A percentile compares a stretch with the other conserved stretches of the same genome.
Evolutionary conservation across 208 protist genomes (phyloP).

Genomic region (Acanthamoeba sp.): DNA sequence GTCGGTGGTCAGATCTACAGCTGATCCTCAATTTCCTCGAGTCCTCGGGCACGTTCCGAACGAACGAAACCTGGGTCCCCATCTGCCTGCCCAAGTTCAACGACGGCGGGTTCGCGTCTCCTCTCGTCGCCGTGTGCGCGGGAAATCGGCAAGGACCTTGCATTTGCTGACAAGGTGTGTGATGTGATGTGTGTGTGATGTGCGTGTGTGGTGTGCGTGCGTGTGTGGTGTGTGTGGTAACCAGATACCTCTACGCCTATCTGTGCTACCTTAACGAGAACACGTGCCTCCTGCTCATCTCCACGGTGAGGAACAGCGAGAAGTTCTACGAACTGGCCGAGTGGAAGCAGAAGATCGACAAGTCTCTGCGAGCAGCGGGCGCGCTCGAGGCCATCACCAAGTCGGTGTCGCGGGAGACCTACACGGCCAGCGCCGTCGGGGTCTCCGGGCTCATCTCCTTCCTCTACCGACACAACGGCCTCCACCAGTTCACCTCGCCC

Average conservation of each 20-base stretch:
- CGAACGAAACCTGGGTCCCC: slow-evolving; percentile 15
- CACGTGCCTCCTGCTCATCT: slow-evolving; percentile 17
- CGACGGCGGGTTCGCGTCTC: slow-evolving; percentile 2
- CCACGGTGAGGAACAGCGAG: not conserved
- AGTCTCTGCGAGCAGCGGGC: slow-evolving; percentile 10
- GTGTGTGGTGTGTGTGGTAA: not conserved
- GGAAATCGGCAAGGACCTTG: no score
- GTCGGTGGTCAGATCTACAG: not conserved
- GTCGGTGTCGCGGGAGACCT: not conserved
- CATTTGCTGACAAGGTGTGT: no score
- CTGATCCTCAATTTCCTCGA: slow-evolving; percentile 27
- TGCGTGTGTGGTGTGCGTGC: not conserved
- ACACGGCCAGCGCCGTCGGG: not conserved
- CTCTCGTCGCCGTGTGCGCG: no score
- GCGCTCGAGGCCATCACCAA: not conserved
- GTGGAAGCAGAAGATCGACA: slow-evolving; percentile 32
- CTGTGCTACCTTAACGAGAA: slow-evolving; percentile 2
- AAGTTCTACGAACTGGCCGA: slow-evolving; percentile 43
- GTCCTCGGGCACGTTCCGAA: slow-evolving; percentile 18
- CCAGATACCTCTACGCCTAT: not conserved
- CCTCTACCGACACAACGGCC: slow-evolving; percentile 11
- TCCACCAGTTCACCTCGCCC: not conserved
- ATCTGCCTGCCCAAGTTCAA: slow-evolving; percentile 25
- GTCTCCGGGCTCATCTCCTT: not conserved
- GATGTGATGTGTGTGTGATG: not conserved